Evolutionary conservation across 2,329 filamentous ascomycete genomes (phyloP).

Genomic region (Fusarium ambrosium): DNA sequence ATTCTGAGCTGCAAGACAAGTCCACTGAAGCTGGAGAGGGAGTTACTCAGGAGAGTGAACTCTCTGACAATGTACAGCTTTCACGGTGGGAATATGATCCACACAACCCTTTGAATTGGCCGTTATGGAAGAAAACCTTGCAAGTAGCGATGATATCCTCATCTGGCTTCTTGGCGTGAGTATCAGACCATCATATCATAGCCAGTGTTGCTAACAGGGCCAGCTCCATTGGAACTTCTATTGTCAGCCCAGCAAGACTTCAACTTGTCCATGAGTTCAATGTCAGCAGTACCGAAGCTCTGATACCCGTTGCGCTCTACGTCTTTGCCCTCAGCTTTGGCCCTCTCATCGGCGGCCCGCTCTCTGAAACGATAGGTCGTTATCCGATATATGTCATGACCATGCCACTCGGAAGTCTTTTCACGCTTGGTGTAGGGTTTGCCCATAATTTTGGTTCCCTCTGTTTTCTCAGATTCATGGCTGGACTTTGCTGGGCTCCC

Average conservation of each 20-base stretch:
- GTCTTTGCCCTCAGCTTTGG: constrained; percentile 72
- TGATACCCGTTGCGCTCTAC: constrained; percentile 71
- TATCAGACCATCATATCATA: neutral
- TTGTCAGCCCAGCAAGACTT: constrained; percentile 33
- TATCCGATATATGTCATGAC: constrained; percentile 64
- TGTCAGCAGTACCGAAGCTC: constrained; percentile 66
- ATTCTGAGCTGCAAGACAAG: neutral
- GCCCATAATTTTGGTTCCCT: constrained; percentile 64
- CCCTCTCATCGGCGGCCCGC: constrained; percentile 69
- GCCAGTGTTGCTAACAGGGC: neutral
- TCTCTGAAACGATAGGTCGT: constrained; percentile 70
- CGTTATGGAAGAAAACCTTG: neutral
- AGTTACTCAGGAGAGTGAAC: neutral
- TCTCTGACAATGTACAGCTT: neutral
- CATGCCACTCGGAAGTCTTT: constrained; percentile 64
- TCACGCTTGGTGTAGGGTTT: constrained; percentile 68
- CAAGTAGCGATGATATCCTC: neutral
- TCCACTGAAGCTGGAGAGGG: neutral
- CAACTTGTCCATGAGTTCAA: constrained; percentile 66
- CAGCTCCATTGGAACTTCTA: constrained; percentile 32
- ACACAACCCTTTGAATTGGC: neutral
- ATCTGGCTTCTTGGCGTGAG: neutral
- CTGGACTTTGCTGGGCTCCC: constrained; percentile 65
- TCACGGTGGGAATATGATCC: neutral
- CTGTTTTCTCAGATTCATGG: constrained; percentile 68